Evolutionary conservation across 257 asterid species (phyloP), one percentile per base, ranked within the genome.

Genomic region (Nicotiana tomentosiformis): DNA sequence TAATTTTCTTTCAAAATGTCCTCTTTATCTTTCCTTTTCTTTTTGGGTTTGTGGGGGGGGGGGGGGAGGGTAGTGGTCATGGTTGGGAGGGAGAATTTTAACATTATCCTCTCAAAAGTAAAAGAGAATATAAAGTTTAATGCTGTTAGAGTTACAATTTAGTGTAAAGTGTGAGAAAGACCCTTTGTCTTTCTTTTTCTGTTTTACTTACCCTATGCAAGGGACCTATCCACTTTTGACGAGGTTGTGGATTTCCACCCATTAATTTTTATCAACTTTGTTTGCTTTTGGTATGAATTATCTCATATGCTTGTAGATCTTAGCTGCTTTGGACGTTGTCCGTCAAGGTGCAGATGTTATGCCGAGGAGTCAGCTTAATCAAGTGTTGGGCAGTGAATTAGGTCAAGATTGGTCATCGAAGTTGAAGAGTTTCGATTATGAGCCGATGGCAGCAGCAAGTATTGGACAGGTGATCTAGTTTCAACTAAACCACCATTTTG

Each of bases 281-380:
- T 46, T 74, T 66, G 66, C 72, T 82, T 84, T 80, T 80, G 74
- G 84, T 66, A 58, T 77, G 83, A 76, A 65, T 82, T 70, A 66
- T 81, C 83, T 46, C 61, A n/a, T 83, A 58, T 82, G 72, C 72
- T 86, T 87, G 89, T 89, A 95, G 98, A 93, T 96, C 88, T 88
- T 96, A 90, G 93, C 97, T 87, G 98, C 99, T 89, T 88, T 96
- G 88, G 97, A 94, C 72, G 89, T 94, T 84, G 99, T 95, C 80
- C 97, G 99, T 81, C 99, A 95, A 88, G 99, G 99, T 83, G 99
- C 99, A 57, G 99, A 96, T 85, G 89, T 93, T 87, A 96, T 96
- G 99, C 99, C 99, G 20, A 90, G 88, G 89, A 94, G 89, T 77
- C 99, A 93, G 89, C 97, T 95, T 78, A 87, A 92, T 89, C 96